Base-by-base conservation (phyloP, 2,329 filamentous ascomycete genomes). In the Teratosphaeria epicoccoides region DNA sequence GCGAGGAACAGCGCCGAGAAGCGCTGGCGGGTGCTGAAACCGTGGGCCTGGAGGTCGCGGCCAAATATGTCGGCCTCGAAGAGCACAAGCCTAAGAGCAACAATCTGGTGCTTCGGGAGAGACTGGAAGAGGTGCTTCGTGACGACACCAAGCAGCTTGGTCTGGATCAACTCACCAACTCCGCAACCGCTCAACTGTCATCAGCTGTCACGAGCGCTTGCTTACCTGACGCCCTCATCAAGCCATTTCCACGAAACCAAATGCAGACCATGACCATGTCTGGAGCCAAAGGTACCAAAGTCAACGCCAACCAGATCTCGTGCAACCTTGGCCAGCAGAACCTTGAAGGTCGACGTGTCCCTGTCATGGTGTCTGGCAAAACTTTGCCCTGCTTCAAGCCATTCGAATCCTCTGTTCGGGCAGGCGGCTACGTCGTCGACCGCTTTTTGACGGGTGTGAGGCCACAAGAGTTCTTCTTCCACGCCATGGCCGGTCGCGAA, bases 181-280 rank as follows among this genome's bases (percentile, higher is more conserved):
- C 79, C 24, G 77, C 77, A 47, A 85, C 82, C 10, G 76, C 76
- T 11, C 70, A 78, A 3, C 79, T 98, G 24, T 96, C 91, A 3
- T 83, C 86, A 14, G 79, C 76, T 1, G 84, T 97, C 44, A 95
- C 90, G 9, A 76, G 76, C 46, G 79, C 80, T 2, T 95, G 89
- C 69, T 77, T 98, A 59, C 93, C 93, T 0, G 71, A 74, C 20
- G 88, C 87, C 43, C 79, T 98, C 24, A 83, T 87, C 63, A 98
- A 97, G 71, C 81, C 86, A 6, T 98, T 98, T 70, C 93, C 93
- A 1, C 85, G 85, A 65, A 98, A 98, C 65, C 91, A 97, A 71
- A 98, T 98, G 91, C 93, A 98, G 75, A 83, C 87, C 58, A 98
- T 98, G 93, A 98, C 93, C 22, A 86, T 85, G 12, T 96, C 93